phyloP scores from a whole-genome alignment of 768 basidiomycete genomes.

The Termitomyces heimii region DNA sequence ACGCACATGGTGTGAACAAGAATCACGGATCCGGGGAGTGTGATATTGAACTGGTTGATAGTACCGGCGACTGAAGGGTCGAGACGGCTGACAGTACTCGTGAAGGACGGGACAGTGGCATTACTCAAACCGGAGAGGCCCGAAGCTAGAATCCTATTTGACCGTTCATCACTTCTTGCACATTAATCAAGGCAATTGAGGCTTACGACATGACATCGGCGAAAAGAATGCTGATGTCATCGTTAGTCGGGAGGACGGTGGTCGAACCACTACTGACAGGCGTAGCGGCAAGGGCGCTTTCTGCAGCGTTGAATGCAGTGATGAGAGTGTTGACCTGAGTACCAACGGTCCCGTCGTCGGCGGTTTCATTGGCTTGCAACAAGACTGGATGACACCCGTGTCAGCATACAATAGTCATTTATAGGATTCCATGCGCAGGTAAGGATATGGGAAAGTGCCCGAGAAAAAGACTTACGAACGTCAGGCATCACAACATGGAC shows the following conservation, averaged over 20 bases:
- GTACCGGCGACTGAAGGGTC: constrained; percentile 24
- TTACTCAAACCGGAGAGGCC: constrained; percentile 24
- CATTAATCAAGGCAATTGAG: neutral
- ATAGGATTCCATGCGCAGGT: neutral
- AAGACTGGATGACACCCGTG: constrained; percentile 14
- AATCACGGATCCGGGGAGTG: constrained; percentile 18
- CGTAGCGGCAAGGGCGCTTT: constrained; percentile 15
- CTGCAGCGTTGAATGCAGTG: constrained; percentile 19
- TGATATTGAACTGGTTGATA: constrained; percentile 22
- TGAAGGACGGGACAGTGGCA: constrained; percentile 21
- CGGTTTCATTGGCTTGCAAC: constrained; percentile 23
- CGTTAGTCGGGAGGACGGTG: constrained; percentile 26
- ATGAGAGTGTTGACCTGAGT: constrained; percentile 20
- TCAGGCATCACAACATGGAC: constrained; percentile 17
- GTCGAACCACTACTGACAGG: constrained; percentile 26
- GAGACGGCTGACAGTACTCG: constrained; percentile 17
- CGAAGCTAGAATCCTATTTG: constrained; percentile 20
- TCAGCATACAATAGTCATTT: neutral
- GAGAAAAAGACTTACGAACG: constrained; percentile 18
- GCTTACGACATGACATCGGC: constrained; percentile 25
- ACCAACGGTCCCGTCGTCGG: constrained; percentile 23
- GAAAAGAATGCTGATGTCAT: constrained; percentile 26
- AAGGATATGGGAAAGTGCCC: too few species aligned
- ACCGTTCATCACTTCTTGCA: neutral
- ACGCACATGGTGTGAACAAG: constrained; percentile 27